Evolutionary conservation across 163 green algal genomes (phyloP).

Genomic region (Scenedesmus sp.): DNA sequence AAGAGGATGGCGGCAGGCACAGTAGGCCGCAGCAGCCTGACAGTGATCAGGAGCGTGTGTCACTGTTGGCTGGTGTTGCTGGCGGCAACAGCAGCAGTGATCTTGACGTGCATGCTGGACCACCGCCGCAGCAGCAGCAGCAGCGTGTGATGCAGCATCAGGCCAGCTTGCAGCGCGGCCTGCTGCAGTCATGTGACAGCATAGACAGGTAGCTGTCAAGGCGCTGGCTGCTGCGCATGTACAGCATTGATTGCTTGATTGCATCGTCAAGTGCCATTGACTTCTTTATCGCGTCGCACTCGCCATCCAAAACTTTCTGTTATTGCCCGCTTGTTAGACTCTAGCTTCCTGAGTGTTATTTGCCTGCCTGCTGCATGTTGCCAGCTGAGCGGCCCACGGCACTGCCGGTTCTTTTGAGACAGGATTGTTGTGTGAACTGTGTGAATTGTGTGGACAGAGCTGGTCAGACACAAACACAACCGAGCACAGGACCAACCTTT

Average conservation of each 20-base stretch:
- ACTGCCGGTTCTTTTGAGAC: not conserved
- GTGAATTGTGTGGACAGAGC: too few species aligned
- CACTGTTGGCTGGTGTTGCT: not conserved
- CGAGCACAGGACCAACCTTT: not conserved
- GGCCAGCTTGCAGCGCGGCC: not conserved
- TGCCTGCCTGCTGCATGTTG: not conserved
- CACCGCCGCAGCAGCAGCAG: constrained; percentile 16
- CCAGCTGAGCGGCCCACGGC: not conserved
- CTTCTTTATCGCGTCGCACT: not conserved
- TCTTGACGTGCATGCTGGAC: not conserved
- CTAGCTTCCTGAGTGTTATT: not conserved
- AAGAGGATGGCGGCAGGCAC: not conserved
- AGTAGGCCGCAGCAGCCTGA: not conserved
- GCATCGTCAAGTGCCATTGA: not conserved
- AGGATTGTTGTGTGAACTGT: not conserved
- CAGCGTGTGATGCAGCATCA: constrained; percentile 6
- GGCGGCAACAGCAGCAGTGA: constrained; percentile 28
- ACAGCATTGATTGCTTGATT: not conserved
- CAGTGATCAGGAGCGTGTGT: not conserved
- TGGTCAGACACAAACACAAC: not conserved
- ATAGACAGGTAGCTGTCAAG: not conserved
- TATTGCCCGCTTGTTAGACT: not conserved
- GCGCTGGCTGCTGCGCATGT: not conserved
- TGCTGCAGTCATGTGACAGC: constrained; percentile 1
- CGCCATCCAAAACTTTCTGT: not conserved